Conservation (phyloP, 106 monocot species). For the Apostasia shenzhenica region DNA sequence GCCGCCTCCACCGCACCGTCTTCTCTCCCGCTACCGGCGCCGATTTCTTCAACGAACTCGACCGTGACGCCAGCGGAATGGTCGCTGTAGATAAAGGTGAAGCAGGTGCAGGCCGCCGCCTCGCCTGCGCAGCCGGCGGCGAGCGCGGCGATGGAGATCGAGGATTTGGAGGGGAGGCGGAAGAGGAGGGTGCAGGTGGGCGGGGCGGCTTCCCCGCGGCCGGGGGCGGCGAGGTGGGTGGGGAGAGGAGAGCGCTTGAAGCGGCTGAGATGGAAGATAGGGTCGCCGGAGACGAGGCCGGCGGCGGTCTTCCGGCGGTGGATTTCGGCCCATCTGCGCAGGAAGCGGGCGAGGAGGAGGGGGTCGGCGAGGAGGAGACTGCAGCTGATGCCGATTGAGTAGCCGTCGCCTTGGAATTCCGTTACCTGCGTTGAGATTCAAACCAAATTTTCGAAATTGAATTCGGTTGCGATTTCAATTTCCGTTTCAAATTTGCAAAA, state of each 20-base stretch:
- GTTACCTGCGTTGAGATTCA: conserved; percentile 34
- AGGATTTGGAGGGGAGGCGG: conserved; percentile 4
- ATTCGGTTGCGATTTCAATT: too few species aligned
- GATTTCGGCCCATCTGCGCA: conserved; percentile 32
- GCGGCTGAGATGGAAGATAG: conserved; percentile 34
- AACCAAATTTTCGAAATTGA: background rate
- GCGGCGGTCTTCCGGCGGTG: conserved; percentile 24
- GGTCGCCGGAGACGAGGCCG: conserved; percentile 8
- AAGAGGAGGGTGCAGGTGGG: conserved; percentile 23
- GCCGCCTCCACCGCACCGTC: background rate
- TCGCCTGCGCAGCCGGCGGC: background rate
- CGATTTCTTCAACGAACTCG: background rate
- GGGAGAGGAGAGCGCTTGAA: conserved; percentile 25
- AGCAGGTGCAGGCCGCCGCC: background rate
- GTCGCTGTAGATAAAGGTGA: conserved; percentile 16
- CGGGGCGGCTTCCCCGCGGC: background rate
- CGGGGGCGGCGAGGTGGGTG: conserved; percentile 15
- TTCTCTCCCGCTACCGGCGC: background rate
- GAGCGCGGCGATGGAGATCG: background rate
- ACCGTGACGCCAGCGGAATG: conserved; percentile 6
- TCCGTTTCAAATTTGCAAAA: too few species aligned
- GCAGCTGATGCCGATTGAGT: conserved; percentile 50
- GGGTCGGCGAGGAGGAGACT: conserved; percentile 46
- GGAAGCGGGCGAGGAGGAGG: conserved; percentile 29
- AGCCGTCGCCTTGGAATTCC: conserved; percentile 41